A percentile compares a stretch with the other conserved stretches of the same genome.
These are phyloP conservation scores for Kluyveromyces wickerhamii DNA, from an alignment of 805 yeast species.

Conservation along the genomic window DNA sequence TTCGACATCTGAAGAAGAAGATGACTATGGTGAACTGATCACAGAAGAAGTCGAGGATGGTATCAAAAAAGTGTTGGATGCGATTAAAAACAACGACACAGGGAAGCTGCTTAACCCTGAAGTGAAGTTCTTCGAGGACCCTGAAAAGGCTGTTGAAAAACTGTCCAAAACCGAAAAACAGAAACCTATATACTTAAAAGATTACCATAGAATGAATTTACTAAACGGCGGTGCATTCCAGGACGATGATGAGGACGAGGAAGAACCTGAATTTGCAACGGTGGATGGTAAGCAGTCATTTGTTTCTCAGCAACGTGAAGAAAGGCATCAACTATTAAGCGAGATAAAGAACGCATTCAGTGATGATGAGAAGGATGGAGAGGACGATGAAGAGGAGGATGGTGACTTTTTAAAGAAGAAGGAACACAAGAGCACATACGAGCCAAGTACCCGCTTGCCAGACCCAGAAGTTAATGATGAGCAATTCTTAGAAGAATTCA, in stretches of 20 bases:
- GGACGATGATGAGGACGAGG: conserved; percentile 45
- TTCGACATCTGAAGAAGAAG: conserved; percentile 55
- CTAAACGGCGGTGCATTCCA: conserved; percentile 55
- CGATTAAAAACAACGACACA: conserved; percentile 63
- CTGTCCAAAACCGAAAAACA: conserved; percentile 32
- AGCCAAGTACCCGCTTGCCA: conserved; percentile 43
- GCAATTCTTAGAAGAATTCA: conserved; percentile 63
- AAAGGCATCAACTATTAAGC: conserved; percentile 59
- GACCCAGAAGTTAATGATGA: conserved; percentile 58
- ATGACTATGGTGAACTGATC: conserved; percentile 80
- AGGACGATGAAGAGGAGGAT: conserved; percentile 34
- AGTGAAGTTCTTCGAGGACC: conserved; percentile 65
- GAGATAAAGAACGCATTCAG: conserved; percentile 69
- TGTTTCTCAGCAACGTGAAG: conserved; percentile 67
- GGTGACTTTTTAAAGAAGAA: conserved; percentile 54
- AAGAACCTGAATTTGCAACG: conserved; percentile 36
- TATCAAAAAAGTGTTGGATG: conserved; percentile 58
- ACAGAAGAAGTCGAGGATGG: conserved; percentile 83
- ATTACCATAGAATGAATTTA: conserved; percentile 80
- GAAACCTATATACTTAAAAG: conserved; percentile 83
- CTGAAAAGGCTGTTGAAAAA: conserved; percentile 35
- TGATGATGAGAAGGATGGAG: conserved; percentile 38
- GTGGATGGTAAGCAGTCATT: conserved; percentile 48
- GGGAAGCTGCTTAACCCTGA: conserved; percentile 53
- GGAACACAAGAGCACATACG: conserved; percentile 27